Percentiles rank a stretch among this genome's conserved stretches.
These are phyloP conservation scores for Lipomyces mesembrius DNA, from an alignment of 805 yeast species.

Conservation along the genomic window DNA sequence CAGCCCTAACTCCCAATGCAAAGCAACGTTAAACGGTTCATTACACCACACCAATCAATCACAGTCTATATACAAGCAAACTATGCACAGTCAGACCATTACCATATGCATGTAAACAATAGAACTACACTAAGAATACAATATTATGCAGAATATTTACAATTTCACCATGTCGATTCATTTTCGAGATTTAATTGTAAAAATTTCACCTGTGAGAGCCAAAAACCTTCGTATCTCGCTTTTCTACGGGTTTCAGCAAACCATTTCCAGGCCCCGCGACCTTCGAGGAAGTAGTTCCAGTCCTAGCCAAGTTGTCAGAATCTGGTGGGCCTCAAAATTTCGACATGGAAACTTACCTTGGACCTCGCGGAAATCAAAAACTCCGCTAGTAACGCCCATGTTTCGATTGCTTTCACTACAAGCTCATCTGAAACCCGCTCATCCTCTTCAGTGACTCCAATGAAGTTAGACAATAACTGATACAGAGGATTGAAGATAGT, in stretches of 20 bases:
- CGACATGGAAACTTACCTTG: not conserved
- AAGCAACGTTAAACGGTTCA: not conserved
- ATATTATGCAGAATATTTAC: not conserved
- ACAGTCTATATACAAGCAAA: not conserved
- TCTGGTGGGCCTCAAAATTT: not conserved
- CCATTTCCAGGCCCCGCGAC: slow-evolving; percentile 35
- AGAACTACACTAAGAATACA: not conserved
- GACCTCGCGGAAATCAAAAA: slow-evolving; percentile 13
- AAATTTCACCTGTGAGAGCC: not conserved
- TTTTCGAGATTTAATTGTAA: not conserved
- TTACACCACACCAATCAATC: not conserved
- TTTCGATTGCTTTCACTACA: slow-evolving; percentile 15
- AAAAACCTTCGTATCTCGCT: slow-evolving; percentile 6
- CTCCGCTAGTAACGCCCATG: slow-evolving; percentile 26
- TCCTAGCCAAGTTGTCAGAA: slow-evolving; percentile 11
- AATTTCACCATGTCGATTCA: not conserved
- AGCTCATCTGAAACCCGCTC: slow-evolving; percentile 3
- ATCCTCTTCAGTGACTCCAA: slow-evolving; percentile 20
- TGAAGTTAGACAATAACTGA: slow-evolving; percentile 25
- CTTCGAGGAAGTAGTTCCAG: slow-evolving; percentile 29
- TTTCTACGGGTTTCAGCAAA: slow-evolving; percentile 25
- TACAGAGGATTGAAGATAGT: slow-evolving; percentile 14
- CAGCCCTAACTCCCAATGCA: too few relatives aligned
- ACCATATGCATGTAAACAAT: not conserved
- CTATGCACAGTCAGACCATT: not conserved